phyloP scores from a whole-genome alignment of 176 grass and related monocot genomes.

The Chrysopogon serrulatus region DNA sequence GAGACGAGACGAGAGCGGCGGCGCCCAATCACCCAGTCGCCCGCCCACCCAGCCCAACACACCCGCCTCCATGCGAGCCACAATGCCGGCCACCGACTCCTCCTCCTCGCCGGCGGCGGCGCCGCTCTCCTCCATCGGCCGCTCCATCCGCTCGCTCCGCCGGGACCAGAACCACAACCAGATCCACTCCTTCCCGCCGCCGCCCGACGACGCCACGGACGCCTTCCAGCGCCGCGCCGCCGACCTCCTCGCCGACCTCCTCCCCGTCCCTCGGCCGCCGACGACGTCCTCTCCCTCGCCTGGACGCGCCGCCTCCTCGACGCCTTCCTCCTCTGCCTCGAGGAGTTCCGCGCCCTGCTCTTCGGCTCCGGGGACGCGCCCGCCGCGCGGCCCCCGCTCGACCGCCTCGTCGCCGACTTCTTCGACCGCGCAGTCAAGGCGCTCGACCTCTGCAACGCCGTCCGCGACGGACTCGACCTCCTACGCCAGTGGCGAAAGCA shows the following conservation, averaged over 20 bases:
- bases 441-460: constrained; percentile 95
- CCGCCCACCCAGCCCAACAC: not conserved
- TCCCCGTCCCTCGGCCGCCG: constrained; percentile 1
- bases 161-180: constrained; percentile 56
- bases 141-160: constrained; percentile 43
- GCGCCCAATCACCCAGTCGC: not conserved
- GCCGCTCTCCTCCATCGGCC: constrained; percentile 44
- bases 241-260: constrained; percentile 39
- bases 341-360: constrained; percentile 77
- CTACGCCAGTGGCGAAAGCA: constrained; percentile 78
- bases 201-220: constrained; percentile 28
- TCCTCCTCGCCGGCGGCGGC: constrained; percentile 19
- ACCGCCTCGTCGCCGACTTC: constrained; percentile 77
- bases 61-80: too few relatives aligned
- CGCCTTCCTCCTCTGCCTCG: constrained; percentile 67
- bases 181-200: constrained; percentile 19
- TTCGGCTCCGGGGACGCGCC: not conserved
- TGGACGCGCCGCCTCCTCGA: constrained; percentile 68
- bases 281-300: constrained; percentile 53
- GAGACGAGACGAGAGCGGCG: too few relatives aligned
- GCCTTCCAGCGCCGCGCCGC: constrained; percentile 55
- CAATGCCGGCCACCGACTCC: constrained; percentile 58
- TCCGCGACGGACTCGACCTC: constrained; percentile 75
- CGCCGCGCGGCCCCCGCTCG: constrained; percentile 39
- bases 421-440: constrained; percentile 88